Evolutionary conservation across 2,329 filamentous ascomycete genomes (phyloP).

Genomic region (Eurotiales sp.): DNA sequence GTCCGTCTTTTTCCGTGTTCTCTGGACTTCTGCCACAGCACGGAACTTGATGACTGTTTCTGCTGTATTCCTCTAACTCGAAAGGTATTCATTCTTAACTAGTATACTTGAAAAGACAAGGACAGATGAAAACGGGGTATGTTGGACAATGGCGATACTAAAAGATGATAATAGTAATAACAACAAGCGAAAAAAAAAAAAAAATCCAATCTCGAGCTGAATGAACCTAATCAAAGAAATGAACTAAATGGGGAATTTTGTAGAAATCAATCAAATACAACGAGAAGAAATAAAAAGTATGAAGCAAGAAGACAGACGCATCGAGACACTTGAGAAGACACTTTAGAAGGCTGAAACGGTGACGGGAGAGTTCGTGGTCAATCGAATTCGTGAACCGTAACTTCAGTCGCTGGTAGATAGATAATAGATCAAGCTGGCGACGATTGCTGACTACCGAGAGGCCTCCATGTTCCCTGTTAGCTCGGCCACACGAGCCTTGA

Average conservation of each 20-base stretch:
- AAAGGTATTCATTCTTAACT: too few species aligned
- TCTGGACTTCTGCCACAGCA: too few species aligned
- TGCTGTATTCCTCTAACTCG: too few species aligned
- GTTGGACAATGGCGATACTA: neutral
- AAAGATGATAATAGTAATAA: neutral
- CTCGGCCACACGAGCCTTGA: slow-evolving; percentile 95
- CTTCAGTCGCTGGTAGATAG: too few species aligned
- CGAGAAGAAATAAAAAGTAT: neutral
- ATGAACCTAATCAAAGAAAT: neutral
- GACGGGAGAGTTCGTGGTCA: neutral
- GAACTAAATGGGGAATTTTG: slow-evolving; percentile 10
- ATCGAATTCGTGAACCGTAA: slow-evolving; percentile 5
- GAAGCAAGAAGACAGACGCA: neutral
- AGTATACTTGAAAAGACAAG: too few species aligned
- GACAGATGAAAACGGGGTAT: neutral
- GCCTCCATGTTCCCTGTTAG: slow-evolving; percentile 80
- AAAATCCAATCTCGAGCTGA: slow-evolving; percentile 15
- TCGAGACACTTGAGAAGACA: neutral
- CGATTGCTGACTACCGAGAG: slow-evolving; percentile 21
- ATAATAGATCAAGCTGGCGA: too few species aligned
- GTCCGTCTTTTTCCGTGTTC: too few species aligned
- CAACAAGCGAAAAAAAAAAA: slow-evolving; percentile 17
- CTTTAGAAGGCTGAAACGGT: too few species aligned
- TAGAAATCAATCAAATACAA: neutral
- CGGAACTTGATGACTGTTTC: too few species aligned